Evolutionary conservation across 805 yeast species (phyloP).

Genomic region (Kodamaea leandrae): DNA sequence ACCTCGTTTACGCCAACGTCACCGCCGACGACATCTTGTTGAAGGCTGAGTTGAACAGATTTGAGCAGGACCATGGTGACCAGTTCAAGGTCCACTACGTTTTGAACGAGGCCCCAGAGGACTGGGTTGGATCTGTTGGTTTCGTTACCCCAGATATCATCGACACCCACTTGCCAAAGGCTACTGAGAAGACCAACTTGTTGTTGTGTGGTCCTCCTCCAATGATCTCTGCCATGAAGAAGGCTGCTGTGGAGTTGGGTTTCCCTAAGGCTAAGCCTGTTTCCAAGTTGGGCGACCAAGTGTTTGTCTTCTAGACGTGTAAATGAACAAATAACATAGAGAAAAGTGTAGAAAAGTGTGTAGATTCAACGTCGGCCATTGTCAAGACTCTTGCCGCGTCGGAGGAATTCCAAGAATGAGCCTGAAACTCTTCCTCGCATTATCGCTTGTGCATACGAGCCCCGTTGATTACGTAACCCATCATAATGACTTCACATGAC

Average conservation of each 20-base stretch:
- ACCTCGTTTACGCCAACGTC: constrained; percentile 78
- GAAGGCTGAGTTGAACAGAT: constrained; percentile 71
- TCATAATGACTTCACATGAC: too few species aligned
- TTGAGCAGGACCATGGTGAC: constrained; percentile 55
- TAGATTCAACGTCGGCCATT: too few species aligned
- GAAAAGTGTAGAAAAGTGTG: neutral
- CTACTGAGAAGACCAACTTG: constrained; percentile 61
- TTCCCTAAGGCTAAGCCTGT: constrained; percentile 84
- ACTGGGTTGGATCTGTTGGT: constrained; percentile 79
- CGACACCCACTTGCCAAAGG: constrained; percentile 58
- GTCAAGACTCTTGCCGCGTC: too few species aligned
- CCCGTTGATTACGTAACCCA: neutral
- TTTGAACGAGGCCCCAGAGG: constrained; percentile 67
- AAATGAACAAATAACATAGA: neutral
- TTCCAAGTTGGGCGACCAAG: constrained; percentile 85
- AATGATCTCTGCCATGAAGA: constrained; percentile 82
- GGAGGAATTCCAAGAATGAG: too few species aligned
- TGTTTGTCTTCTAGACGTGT: constrained; percentile 66
- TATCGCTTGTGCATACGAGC: too few species aligned
- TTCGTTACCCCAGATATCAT: constrained; percentile 76
- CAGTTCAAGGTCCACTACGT: constrained; percentile 67
- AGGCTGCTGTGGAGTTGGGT: constrained; percentile 71
- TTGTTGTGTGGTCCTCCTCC: constrained; percentile 94
- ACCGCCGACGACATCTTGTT: constrained; percentile 76
- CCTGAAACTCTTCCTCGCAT: too few species aligned